Evolutionary conservation across 2,329 filamentous ascomycete genomes (phyloP).

Genomic region (Monosporascus sp.): DNA sequence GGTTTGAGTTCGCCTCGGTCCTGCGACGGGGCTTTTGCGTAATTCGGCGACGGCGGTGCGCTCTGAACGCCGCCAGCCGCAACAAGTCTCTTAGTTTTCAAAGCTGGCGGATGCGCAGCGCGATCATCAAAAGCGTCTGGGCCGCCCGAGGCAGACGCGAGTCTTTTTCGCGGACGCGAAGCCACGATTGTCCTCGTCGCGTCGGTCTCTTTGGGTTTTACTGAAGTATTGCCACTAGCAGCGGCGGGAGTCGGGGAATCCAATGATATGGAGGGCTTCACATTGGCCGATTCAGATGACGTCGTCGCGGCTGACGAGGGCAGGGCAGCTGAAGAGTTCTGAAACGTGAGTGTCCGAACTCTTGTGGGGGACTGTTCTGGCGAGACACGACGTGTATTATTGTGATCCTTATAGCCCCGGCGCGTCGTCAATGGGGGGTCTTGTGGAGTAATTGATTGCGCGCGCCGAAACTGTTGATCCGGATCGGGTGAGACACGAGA

Average conservation of each 20-base stretch:
- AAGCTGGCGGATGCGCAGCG: constrained; percentile 20
- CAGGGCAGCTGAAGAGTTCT: constrained; percentile 24
- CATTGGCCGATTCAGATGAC: constrained; percentile 18
- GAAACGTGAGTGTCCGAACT: constrained; percentile 26
- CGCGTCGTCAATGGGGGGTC: constrained; percentile 18
- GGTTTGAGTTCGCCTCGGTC: constrained; percentile 44
- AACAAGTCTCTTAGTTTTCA: constrained; percentile 7
- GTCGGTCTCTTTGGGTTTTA: constrained; percentile 13
- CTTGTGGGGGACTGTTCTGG: constrained; percentile 10
- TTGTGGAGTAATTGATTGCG: constrained; percentile 16
- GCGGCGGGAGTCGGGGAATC: constrained; percentile 21
- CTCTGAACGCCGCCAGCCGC: constrained; percentile 11
- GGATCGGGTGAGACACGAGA: constrained; percentile 34
- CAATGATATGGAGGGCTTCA: constrained; percentile 33
- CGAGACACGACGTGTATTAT: constrained; percentile 22
- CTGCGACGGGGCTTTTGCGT: constrained; percentile 30
- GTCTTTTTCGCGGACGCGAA: constrained; percentile 30
- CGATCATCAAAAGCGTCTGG: constrained; percentile 30
- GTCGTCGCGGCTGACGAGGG: constrained; percentile 17
- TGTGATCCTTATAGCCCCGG: constrained; percentile 12
- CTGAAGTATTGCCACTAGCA: constrained; percentile 6
- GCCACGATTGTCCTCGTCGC: constrained; percentile 23
- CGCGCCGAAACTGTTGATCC: constrained; percentile 20
- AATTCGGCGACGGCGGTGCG: constrained; percentile 20
- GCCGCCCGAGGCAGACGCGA: constrained; percentile 32